Percentiles rank a stretch among this genome's conserved stretches.
Conservation (phyloP, 495 filamentous ascomycete species). For the Endocarpon pusillum region DNA sequence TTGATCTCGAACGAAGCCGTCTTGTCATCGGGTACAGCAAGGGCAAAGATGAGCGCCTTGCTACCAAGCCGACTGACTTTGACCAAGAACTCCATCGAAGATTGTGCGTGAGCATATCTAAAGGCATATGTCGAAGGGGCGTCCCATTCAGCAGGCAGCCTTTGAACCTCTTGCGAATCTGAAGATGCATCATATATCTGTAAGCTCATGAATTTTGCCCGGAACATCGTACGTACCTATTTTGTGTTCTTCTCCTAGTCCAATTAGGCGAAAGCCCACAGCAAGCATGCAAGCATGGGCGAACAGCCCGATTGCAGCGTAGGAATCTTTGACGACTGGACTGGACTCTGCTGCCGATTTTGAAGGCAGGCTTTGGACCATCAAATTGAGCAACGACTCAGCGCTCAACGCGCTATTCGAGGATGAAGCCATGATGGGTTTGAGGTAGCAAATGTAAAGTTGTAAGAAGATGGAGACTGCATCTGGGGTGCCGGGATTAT, state of each 20-base stretch:
- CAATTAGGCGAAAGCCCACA: constrained; percentile 66
- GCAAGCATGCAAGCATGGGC: constrained; percentile 68
- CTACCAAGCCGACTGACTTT: constrained; percentile 66
- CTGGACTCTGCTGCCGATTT: constrained; percentile 15
- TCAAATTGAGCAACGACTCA: constrained; percentile 7
- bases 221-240: constrained; percentile 29
- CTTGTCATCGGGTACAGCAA: constrained; percentile 64
- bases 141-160: constrained; percentile 72
- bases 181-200: constrained; percentile 5
- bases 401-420: constrained; percentile 11
- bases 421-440: constrained; percentile 12
- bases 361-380: constrained; percentile 21
- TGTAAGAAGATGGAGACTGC: too few species aligned
- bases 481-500: too few species aligned
- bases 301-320: constrained; percentile 75
- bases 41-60: constrained; percentile 66
- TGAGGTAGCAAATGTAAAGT: too few species aligned
- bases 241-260: constrained; percentile 63
- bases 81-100: constrained; percentile 67
- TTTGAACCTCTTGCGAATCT: constrained; percentile 33
- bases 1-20: constrained; percentile 61
- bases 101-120: constrained; percentile 80
- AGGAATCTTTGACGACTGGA: constrained; percentile 53
- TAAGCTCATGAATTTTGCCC: constrained; percentile 1
- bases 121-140: constrained; percentile 51